Evolutionary conservation across 805 yeast genomes (phyloP), one percentile per base, ranked within the genome.

Genomic region (Tetrapisispora arboricola): DNA sequence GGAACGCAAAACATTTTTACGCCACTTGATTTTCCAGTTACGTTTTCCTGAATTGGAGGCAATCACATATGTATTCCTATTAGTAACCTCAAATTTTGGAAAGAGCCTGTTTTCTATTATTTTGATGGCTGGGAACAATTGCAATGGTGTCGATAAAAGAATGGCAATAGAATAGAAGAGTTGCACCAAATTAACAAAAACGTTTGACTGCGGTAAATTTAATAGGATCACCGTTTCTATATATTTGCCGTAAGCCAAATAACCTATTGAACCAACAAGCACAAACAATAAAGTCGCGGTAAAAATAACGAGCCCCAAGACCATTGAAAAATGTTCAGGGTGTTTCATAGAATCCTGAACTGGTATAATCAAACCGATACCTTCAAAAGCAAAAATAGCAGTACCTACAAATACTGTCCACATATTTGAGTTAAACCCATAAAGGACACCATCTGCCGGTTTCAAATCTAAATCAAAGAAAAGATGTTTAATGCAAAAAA

Each of bases 381-480:
- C 94, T 63, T 84, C 94, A 55, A 82, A 84, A n/a, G 92, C 86
- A 65, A 84, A 84, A 24, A 84, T 83, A 2, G 90, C 88, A 6
- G 84, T 84, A 8, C 94, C 94, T 38, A 83, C 77, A 53, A 83
- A 83, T 36, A 84, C 61, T 0, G 90, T 75, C 70, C 84, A 83
- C 38, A 70, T 70, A 4, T 70, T 65, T 24, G 64, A 45, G 57
- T 82, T 82, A 61, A 82, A 72, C 26, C 61, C 56, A 38, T 61
- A 58, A 18, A 67, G 65, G 25, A 82, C 67, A 2, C 73, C 77
- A 8, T 65, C 66, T 1, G 78, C 78, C 0, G 54, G 79, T 58
- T 48, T 78, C 77, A 43, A 54, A 39, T 11, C 39, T 29, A 55
- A 42, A 34, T 55, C 59, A 26, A 57, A 16, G 10, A 55, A 42